Evolutionary conservation across 139 green algal genomes (phyloP), one percentile per base, ranked within the genome.

Genomic region (Diplosphaera chodatii): DNA sequence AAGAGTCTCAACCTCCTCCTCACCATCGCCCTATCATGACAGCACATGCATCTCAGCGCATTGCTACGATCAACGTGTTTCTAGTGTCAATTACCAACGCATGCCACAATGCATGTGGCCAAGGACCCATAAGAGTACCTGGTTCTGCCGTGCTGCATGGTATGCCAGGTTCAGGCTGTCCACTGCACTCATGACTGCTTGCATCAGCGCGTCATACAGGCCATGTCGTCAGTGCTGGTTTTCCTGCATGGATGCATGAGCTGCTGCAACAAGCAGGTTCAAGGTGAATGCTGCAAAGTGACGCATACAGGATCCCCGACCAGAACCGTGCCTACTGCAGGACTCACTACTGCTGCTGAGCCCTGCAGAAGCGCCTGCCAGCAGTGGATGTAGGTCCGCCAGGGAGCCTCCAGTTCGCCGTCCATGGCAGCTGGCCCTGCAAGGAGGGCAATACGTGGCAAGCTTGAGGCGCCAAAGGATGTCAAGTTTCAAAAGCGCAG

Each of bases 151-250:
- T 13, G 37, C 10, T 13, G 37, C 31, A 25, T 75, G 70, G 64
- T 76, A 72, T 10, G 59, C 30, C 55, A 77, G 25, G 32, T 77
- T 66, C 72, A 77, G n/a, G 16, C 63, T 67, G 21, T 32, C 8
- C 3, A 77, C 23, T 3, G 48, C 66, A 33, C 71, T 55, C n/a
- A 72, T 22, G 1, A 77, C 33, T 28, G 55, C 55, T 3, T 37
- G 28, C n/a, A 77, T 3, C 31, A 72, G 32, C 10, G 55, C 48
- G 31, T 72, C 72, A 64, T 77, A 77, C 32, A 68, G 31, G 13
- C 55, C 40, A 32, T 31, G 48, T 48, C 33, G 13, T 48, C 34
- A 68, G 8, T 33, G 27, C 32, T 62, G 30, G 0, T 34, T 28
- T 16, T 8, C 32, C 4, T 25, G 64, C 40, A 55, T 21, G 56